Base-by-base conservation (phyloP, 352 stramenopile species). In the Globisporangium viniferum region DNA sequence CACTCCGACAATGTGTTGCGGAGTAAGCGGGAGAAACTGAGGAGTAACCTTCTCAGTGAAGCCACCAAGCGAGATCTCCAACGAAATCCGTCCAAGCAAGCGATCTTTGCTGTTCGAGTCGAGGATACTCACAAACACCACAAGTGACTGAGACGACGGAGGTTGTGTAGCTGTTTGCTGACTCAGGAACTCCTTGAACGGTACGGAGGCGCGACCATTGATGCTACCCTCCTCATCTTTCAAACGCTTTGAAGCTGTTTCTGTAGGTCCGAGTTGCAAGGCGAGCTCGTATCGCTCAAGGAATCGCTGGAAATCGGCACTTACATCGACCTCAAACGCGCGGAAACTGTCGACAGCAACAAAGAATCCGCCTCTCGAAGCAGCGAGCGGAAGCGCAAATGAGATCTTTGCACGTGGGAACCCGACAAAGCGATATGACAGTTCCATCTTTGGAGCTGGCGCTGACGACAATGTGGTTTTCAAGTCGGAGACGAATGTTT, bases 401-500 rank as follows among this genome's bases (percentile, higher is more conserved):
- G 33, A n/a, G 10, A 70, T 59, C 4, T 22, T 41, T 5, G 55
- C 64, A 8, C 5, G 18, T 41, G 68, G 59, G 53, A 71, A 73
- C 4, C 68, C 68, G 24, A 73, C 33, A 46, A 73, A 73, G 29
- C 51, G 68, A 27, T 68, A 73, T 18, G 64, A 53, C n/a, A 73
- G 44, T 22, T 53, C 35, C 22, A 71, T 7, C 18, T 29, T 56
- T 9, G 20, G 18, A 20, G 31, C 24, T 44, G 35, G 46, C 7
- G 39, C 12, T 4, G 27, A 24, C 24, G 24, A 24, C 24, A 24
- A 24, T 24, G 24, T 15, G 15, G n/a, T 18, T 54, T 59, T 46
- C 9, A 54, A 22, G 12, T 68, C 44, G 0, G 53, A 58, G 20
- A 73, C 39, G 12, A 73, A 73, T 6, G 58, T 67, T 44, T 73